Evolutionary conservation across 495 filamentous ascomycete genomes (phyloP).

Genomic region (Aspergillus olivimuriae): DNA sequence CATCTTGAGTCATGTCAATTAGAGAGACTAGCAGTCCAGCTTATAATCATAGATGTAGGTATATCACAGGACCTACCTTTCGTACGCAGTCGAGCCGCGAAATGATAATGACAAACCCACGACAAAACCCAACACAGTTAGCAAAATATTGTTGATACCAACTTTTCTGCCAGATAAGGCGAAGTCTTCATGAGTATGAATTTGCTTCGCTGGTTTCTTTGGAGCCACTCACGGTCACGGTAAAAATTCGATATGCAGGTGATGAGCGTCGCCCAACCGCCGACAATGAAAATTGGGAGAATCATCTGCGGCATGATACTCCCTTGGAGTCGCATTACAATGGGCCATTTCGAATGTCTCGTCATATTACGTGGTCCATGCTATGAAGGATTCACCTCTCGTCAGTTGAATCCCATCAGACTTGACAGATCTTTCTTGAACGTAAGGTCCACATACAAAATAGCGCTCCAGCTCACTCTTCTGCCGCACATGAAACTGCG

Average conservation of each 20-base stretch:
- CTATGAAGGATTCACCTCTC: conserved; percentile 17
- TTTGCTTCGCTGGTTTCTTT: too few relatives aligned
- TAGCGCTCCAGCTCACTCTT: conserved; percentile 34
- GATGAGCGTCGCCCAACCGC: conserved; percentile 61
- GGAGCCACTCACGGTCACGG: conserved; percentile 36
- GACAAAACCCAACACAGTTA: conserved; percentile 86
- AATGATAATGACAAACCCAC: conserved; percentile 78
- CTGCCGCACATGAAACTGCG: neutral
- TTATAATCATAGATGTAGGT: conserved; percentile 1
- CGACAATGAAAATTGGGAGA: conserved; percentile 61
- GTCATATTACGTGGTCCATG: conserved; percentile 62
- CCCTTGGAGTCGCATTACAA: conserved; percentile 72
- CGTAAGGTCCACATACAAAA: conserved; percentile 29
- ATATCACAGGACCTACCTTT: conserved; percentile 41
- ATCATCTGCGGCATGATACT: conserved; percentile 80
- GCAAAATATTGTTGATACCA: conserved; percentile 59
- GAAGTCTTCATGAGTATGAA: neutral
- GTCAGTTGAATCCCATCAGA: neutral
- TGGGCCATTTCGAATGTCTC: conserved; percentile 76
- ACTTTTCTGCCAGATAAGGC: conserved; percentile 17
- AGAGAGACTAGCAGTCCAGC: neutral
- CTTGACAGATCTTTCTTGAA: neutral
- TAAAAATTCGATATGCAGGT: conserved; percentile 55
- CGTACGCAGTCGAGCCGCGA: conserved; percentile 81
- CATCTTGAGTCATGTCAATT: conserved; percentile 45